Evolutionary conservation across 495 filamentous ascomycete species (phyloP).

Genomic region (Aspergillus coremiiformis): DNA sequence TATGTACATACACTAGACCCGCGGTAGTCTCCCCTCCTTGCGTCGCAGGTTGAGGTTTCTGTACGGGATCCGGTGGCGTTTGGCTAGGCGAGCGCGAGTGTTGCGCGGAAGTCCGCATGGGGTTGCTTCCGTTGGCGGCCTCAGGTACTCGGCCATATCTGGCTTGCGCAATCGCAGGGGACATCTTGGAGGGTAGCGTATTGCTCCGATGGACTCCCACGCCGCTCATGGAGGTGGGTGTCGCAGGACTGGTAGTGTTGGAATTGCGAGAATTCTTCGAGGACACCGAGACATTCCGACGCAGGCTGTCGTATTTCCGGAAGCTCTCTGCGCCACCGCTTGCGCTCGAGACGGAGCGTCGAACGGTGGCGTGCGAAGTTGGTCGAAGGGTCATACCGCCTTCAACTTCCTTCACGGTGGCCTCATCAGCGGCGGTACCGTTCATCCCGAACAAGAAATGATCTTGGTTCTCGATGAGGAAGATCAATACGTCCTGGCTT

Average conservation of each 20-base stretch:
- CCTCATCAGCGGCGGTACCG: conserved; percentile 80
- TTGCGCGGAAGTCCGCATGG: conserved; percentile 26
- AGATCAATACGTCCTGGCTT: conserved; percentile 95
- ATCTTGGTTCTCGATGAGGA: conserved; percentile 93
- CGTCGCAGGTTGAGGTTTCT: conserved; percentile 2
- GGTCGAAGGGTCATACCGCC: conserved; percentile 51
- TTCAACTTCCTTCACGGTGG: conserved; percentile 79
- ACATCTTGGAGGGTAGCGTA: conserved; percentile 89
- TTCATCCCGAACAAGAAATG: conserved; percentile 91
- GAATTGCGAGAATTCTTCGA: conserved; percentile 66
- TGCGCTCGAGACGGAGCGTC: conserved; percentile 74
- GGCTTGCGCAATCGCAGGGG: conserved; percentile 58
- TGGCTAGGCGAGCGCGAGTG: conserved; percentile 31
- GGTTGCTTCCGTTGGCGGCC: conserved; percentile 22
- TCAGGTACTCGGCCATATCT: conserved; percentile 43
- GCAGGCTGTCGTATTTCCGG: conserved; percentile 60
- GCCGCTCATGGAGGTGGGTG: conserved; percentile 50
- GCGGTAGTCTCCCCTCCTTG: conserved; percentile 8
- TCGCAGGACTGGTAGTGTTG: conserved; percentile 61
- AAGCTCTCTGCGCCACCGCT: conserved; percentile 83
- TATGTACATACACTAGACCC: conserved; percentile 24
- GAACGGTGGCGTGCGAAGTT: conserved; percentile 49
- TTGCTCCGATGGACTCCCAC: conserved; percentile 83
- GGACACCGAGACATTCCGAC: conserved; percentile 76
- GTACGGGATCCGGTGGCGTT: conserved; percentile 25